These are phyloP conservation scores for Fusarium illudens DNA, from an alignment of 2,329 filamentous ascomycete genomes.

Conservation along the genomic window DNA sequence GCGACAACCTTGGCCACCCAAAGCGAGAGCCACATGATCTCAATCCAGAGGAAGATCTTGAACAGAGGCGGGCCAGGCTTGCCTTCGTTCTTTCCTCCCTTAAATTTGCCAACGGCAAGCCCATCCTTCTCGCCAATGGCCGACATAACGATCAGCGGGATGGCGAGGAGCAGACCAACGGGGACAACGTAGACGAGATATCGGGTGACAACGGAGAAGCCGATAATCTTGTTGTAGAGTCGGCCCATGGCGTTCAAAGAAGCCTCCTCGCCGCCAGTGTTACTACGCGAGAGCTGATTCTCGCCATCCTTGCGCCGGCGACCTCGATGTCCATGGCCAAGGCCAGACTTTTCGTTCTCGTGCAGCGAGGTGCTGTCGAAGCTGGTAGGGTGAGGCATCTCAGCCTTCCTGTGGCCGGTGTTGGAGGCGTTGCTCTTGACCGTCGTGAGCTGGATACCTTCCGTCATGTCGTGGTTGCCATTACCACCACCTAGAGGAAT, in stretches of 20 bases:
- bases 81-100: not conserved
- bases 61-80: conserved; percentile 61
- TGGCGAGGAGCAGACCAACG: conserved; percentile 66
- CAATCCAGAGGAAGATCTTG: conserved; percentile 73
- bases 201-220: conserved; percentile 69
- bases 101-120: conserved; percentile 23
- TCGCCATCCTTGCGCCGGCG: conserved; percentile 61
- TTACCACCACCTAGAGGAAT: conserved; percentile 51
- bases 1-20: conserved; percentile 74
- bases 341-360: conserved; percentile 57
- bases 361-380: conserved; percentile 45
- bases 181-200: conserved; percentile 75
- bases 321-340: conserved; percentile 49
- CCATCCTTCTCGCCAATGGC: conserved; percentile 47
- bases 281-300: conserved; percentile 51
- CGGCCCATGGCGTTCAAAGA: conserved; percentile 71
- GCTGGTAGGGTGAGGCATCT: conserved; percentile 44
- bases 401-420: conserved; percentile 61
- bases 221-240: conserved; percentile 70
- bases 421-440: conserved; percentile 63
- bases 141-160: conserved; percentile 67
- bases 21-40: conserved; percentile 72
- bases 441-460: conserved; percentile 63
- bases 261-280: conserved; percentile 65
- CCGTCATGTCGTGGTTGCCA: conserved; percentile 46